Evolutionary conservation across 345 rosid species (phyloP).

Genomic region (Geranium brycei): DNA sequence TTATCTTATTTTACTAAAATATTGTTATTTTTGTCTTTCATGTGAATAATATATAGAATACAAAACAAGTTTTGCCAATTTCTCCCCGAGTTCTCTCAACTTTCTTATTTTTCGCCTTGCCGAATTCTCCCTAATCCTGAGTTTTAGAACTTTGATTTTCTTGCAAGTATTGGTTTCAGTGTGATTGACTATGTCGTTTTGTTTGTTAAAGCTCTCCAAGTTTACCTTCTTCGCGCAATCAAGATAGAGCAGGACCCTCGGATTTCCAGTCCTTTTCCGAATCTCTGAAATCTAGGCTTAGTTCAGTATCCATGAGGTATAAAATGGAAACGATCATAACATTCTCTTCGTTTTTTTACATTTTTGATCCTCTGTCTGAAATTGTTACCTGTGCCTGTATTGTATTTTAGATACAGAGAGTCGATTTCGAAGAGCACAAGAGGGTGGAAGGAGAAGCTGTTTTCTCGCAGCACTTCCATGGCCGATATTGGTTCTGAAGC

Average conservation of each 20-base stretch:
- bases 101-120: too few relatives aligned
- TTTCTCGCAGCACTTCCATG: conserved; percentile 61
- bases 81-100: too few relatives aligned
- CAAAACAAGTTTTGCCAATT: too few relatives aligned
- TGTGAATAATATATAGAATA: too few relatives aligned
- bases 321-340: background rate
- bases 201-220: conserved; percentile 31
- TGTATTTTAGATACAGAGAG: conserved; percentile 60
- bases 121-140: too few relatives aligned
- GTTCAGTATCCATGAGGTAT: conserved; percentile 69
- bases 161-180: background rate
- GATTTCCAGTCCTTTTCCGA: conserved; percentile 78
- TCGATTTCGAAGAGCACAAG: conserved; percentile 86
- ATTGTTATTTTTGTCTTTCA: too few relatives aligned
- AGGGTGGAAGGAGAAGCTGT: conserved; percentile 85
- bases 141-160: too few relatives aligned
- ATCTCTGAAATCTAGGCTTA: conserved; percentile 58
- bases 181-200: conserved; percentile 1
- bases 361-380: background rate
- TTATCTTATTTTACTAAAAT: too few relatives aligned
- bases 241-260: conserved; percentile 82
- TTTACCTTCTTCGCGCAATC: conserved; percentile 47
- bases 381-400: background rate
- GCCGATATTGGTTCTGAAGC: conserved; percentile 69
- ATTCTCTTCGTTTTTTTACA: background rate